A percentile compares a stretch with the other conserved stretches of the same genome.
These are phyloP conservation scores for Plenodomus biglobosus DNA, from an alignment of 2,329 filamentous ascomycete genomes.

Conservation along the genomic window DNA sequence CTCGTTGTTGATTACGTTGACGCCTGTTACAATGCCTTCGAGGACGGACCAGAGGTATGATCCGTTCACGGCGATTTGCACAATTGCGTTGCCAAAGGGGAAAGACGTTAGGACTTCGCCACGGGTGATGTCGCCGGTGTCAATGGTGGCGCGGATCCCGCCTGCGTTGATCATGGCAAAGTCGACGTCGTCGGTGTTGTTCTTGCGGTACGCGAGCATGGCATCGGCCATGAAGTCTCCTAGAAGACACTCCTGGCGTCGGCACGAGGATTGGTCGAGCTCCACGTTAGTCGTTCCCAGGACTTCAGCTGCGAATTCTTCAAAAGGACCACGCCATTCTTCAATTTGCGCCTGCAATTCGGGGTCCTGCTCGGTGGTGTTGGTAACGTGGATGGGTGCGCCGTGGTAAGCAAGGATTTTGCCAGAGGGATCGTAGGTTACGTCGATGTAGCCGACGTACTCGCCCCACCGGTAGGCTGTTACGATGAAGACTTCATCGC, in stretches of 20 bases:
- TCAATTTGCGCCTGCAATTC: slow-evolving; percentile 61
- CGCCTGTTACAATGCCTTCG: slow-evolving; percentile 59
- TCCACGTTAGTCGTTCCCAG: slow-evolving; percentile 58
- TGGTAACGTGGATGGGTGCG: slow-evolving; percentile 65
- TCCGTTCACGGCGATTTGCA: slow-evolving; percentile 59
- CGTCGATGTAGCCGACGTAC: slow-evolving; percentile 68
- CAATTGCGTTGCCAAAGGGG: slow-evolving; percentile 66
- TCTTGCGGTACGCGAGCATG: slow-evolving; percentile 62
- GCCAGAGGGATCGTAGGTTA: slow-evolving; percentile 63
- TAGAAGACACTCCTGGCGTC: slow-evolving; percentile 57
- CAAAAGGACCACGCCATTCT: slow-evolving; percentile 62
- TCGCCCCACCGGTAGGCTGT: slow-evolving; percentile 70
- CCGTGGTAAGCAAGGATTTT: slow-evolving; percentile 65
- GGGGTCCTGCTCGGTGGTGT: slow-evolving; percentile 60
- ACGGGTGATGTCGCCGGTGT: slow-evolving; percentile 61
- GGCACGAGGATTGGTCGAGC: slow-evolving; percentile 63
- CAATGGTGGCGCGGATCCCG: slow-evolving; percentile 65
- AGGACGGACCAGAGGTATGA: slow-evolving; percentile 59
- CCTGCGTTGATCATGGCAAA: slow-evolving; percentile 67
- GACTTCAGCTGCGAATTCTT: slow-evolving; percentile 60
- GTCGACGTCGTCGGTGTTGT: slow-evolving; percentile 50
- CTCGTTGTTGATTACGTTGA: slow-evolving; percentile 58
- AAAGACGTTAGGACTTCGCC: slow-evolving; percentile 66
- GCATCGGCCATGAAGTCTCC: slow-evolving; percentile 53
- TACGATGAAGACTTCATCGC: slow-evolving; percentile 69